These are phyloP conservation scores for Forsythia viridissima DNA, from an alignment of 257 asterid species.

Conservation along the genomic window DNA sequence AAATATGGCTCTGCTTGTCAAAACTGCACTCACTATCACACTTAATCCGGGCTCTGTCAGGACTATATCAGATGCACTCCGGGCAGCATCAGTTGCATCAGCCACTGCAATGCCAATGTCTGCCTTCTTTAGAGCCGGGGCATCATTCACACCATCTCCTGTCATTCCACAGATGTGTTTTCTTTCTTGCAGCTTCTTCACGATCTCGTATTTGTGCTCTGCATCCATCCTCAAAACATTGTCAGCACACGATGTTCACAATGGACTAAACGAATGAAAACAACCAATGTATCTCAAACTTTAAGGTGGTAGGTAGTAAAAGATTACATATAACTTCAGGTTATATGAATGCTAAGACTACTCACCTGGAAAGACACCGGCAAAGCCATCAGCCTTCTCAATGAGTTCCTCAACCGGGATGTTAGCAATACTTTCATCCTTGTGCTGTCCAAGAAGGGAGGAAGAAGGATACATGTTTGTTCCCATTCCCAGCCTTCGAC, in stretches of 20 bases:
- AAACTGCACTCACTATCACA: slow-evolving; percentile 53
- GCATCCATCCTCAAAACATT: background rate
- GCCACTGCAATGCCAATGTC: slow-evolving; percentile 66
- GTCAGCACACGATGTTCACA: background rate
- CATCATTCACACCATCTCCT: slow-evolving; percentile 69
- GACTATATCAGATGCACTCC: slow-evolving; percentile 58
- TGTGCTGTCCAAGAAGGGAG: slow-evolving; percentile 60
- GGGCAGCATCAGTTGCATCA: slow-evolving; percentile 63
- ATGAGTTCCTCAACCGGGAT: slow-evolving; percentile 54
- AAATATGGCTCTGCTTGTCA: slow-evolving; percentile 58
- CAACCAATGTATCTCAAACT: background rate
- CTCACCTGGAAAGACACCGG: slow-evolving; percentile 62
- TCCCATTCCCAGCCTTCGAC: slow-evolving; percentile 69
- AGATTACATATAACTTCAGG: background rate
- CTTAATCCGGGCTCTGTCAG: slow-evolving; percentile 59
- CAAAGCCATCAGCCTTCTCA: slow-evolving; percentile 65
- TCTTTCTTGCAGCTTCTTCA: slow-evolving; percentile 58
- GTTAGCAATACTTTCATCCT: slow-evolving; percentile 44
- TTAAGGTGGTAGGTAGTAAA: background rate
- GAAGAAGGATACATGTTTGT: slow-evolving; percentile 68
- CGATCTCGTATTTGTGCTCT: slow-evolving; percentile 63
- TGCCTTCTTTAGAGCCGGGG: slow-evolving; percentile 58
- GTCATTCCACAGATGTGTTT: slow-evolving; percentile 67
- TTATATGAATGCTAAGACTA: background rate
- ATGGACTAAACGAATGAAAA: background rate